Conservation (phyloP, 2,329 filamentous ascomycete species). For the Colletotrichum noveboracense region DNA sequence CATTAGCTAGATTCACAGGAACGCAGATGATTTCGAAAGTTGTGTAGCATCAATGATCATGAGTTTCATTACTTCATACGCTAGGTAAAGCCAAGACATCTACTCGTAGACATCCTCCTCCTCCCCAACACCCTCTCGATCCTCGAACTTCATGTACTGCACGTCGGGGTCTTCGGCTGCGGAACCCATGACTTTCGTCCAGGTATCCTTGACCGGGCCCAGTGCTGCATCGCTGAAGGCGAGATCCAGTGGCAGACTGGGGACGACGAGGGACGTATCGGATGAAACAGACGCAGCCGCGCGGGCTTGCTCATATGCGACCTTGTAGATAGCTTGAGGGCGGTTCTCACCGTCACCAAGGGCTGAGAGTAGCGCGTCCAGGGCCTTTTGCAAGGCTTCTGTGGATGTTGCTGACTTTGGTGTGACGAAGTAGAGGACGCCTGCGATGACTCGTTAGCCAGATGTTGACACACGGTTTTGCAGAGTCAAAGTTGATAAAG, state of each 20-base stretch:
- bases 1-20: conserved; percentile 19
- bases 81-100: conserved; percentile 16
- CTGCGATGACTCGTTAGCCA: conserved; percentile 32
- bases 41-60: not conserved
- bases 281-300: conserved; percentile 25
- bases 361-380: conserved; percentile 45
- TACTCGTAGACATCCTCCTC: conserved; percentile 58
- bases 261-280: conserved; percentile 58
- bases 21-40: not conserved
- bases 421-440: conserved; percentile 45
- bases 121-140: conserved; percentile 67
- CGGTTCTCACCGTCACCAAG: conserved; percentile 30
- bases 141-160: conserved; percentile 79
- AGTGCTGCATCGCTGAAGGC: conserved; percentile 77
- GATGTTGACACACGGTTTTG: not conserved
- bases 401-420: conserved; percentile 38
- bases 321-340: conserved; percentile 49
- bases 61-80: conserved; percentile 24
- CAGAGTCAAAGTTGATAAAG: conserved; percentile 27
- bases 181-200: conserved; percentile 66
- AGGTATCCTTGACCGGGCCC: conserved; percentile 70
- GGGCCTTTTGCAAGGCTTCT: conserved; percentile 41
- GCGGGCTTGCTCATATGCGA: conserved; percentile 61
- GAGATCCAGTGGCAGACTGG: conserved; percentile 66
- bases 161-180: conserved; percentile 44